phyloP scores from a whole-genome alignment of 2,329 filamentous ascomycete species.

The Claviceps arundinis region DNA sequence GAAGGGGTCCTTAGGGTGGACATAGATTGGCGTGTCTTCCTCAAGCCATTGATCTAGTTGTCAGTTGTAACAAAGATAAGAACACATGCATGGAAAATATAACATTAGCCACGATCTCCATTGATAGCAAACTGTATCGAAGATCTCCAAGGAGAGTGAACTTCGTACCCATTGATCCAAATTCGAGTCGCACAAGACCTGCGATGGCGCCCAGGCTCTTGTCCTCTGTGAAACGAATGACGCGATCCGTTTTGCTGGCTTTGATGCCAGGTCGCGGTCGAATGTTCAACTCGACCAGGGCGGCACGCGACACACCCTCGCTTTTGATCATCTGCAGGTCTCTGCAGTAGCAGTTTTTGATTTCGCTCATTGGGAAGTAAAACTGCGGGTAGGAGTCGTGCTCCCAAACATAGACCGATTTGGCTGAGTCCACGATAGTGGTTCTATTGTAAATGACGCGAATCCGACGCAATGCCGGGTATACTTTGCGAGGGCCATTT shows the following conservation, averaged over 20 bases:
- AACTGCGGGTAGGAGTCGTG: slow-evolving; percentile 35
- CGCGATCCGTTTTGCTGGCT: slow-evolving; percentile 18
- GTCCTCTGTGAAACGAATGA: slow-evolving; percentile 26
- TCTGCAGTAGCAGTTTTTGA: slow-evolving; percentile 15
- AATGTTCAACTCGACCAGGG: slow-evolving; percentile 20
- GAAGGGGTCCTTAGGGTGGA: slow-evolving; percentile 55
- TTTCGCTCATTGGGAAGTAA: slow-evolving; percentile 22
- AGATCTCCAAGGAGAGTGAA: no score
- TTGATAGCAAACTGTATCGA: no score
- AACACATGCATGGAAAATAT: no score
- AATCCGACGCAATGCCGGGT: slow-evolving; percentile 17
- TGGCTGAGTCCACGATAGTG: slow-evolving; percentile 23
- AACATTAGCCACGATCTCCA: no score
- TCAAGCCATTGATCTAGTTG: slow-evolving; percentile 30
- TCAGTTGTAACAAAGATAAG: no score
- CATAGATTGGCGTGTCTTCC: slow-evolving; percentile 44
- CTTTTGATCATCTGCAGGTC: slow-evolving; percentile 16
- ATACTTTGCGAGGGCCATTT: slow-evolving; percentile 14
- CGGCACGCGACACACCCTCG: slow-evolving; percentile 13
- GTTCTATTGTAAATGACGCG: slow-evolving; percentile 20
- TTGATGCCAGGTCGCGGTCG: slow-evolving; percentile 11
- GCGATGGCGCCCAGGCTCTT: slow-evolving; percentile 20
- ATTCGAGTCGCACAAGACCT: slow-evolving; percentile 22
- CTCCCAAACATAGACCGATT: slow-evolving; percentile 28
- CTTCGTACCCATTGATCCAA: slow-evolving; percentile 20